Evolutionary conservation across 1,284 basidiomycete species (phyloP), one percentile per base, ranked within the genome.

Genomic region (Salmacisia buchloeana): DNA sequence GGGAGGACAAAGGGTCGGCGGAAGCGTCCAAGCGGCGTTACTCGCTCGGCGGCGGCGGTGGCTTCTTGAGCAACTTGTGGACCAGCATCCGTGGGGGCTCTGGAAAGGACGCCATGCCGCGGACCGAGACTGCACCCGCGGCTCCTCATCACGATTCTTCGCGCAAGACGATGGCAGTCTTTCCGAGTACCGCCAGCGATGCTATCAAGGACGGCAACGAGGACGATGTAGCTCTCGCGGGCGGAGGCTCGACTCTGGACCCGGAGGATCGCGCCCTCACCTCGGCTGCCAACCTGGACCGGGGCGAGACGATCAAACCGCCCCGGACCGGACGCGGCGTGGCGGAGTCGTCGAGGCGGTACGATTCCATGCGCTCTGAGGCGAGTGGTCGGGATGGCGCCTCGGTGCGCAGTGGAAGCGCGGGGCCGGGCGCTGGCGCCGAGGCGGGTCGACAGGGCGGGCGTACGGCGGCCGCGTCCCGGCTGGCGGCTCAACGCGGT

Each of bases 281-380:
- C 27, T 31, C 49, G 29, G 15, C 9, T 3, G 34, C 49, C 49
- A 33, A 54, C 18, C 49, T 54, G 13, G 49, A 33, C 27, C 23
- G 49, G 3, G 49, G 49, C 9, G 49, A 54, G 27, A 54, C 49
- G 5, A 54, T 54, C 49, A 54, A 54, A 29, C 49, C 49, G 3
- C 18, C 49, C 9, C 2, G 27, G 6, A 15, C 49, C 10, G 49
- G 49, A 7, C 49, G 49, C 18, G 27, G 27, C 6, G 23, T 43
- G 5, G 39, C 39, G 36, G 36, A 38, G 36, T 27, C 45, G 15
- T 7, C 27, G 15, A 25, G 49, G n/a, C 49, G 49, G 2, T 54
- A 33, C 15, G 49, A 54, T 15, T 54, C 49, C 9, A 7, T 54
- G 15, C 49, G 49, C 25, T 54, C 49, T 29, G 49, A 54, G 12